A percentile compares a stretch with the other conserved stretches of the same genome.
Conservation (phyloP, 192 early-diverging fungal species). For the Gaertneriomyces sp. region DNA sequence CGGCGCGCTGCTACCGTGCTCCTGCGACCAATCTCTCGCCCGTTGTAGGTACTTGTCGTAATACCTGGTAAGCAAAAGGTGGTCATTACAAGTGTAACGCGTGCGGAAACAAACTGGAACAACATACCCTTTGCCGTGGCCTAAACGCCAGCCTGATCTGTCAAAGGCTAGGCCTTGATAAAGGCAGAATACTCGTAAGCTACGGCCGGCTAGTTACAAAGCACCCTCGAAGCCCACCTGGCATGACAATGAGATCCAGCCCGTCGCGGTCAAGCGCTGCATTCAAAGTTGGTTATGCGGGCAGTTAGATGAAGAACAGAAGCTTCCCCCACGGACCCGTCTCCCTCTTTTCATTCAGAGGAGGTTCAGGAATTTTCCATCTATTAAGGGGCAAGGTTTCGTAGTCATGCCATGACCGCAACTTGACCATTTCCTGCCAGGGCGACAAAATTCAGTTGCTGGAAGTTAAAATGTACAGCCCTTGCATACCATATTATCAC, state of each 20-base stretch:
- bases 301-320: neutral
- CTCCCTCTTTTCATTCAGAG: slow-evolving; percentile 42
- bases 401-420: slow-evolving; percentile 58
- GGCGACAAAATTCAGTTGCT: slow-evolving; percentile 15
- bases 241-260: slow-evolving; percentile 61
- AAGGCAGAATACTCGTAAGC: slow-evolving; percentile 1
- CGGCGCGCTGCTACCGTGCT: slow-evolving; percentile 1
- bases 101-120: neutral
- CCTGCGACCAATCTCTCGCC: slow-evolving; percentile 31
- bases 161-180: slow-evolving; percentile 57
- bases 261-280: slow-evolving; percentile 50
- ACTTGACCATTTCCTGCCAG: slow-evolving; percentile 66
- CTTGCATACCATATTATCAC: slow-evolving; percentile 26
- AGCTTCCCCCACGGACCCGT: slow-evolving; percentile 42
- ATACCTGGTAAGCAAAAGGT: slow-evolving; percentile 37
- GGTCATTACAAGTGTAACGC: neutral
- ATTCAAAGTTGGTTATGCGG: neutral
- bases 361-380: slow-evolving; percentile 70
- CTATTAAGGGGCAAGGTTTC: slow-evolving; percentile 54
- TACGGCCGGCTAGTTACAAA: neutral
- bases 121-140: slow-evolving; percentile 61
- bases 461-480: neutral
- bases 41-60: slow-evolving; percentile 57
- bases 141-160: slow-evolving; percentile 49
- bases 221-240: slow-evolving; percentile 30